phyloP scores from a whole-genome alignment of 1,284 basidiomycete species.

The Tranzscheliella williamsii region DNA sequence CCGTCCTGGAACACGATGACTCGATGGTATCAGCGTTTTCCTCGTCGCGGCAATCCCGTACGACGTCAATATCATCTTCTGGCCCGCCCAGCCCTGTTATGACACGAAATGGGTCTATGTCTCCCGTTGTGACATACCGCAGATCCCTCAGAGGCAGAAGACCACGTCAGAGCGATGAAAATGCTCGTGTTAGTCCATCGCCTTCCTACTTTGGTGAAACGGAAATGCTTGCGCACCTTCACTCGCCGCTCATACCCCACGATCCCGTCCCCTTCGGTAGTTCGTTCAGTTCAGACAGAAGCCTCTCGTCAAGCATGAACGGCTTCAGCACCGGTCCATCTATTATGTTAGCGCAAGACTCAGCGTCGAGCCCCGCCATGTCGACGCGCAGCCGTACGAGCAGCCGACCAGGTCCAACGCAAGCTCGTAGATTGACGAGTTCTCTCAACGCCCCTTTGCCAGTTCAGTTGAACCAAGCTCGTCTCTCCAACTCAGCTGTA shows the following conservation, averaged over 20 bases:
- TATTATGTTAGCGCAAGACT: constrained; percentile 8
- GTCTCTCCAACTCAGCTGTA: too few relatives aligned
- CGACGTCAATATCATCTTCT: constrained; percentile 14
- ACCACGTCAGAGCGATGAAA: constrained; percentile 30
- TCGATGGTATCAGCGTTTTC: constrained; percentile 1
- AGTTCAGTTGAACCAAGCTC: too few relatives aligned
- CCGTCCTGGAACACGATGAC: constrained; percentile 26
- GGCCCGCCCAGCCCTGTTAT: constrained; percentile 19
- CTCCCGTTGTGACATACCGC: constrained; percentile 19
- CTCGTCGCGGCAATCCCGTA: constrained; percentile 18
- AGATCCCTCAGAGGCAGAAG: constrained; percentile 16
- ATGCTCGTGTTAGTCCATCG: constrained; percentile 20
- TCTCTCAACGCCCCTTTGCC: constrained; percentile 21
- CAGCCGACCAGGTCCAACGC: constrained; percentile 14
- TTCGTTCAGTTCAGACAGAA: constrained; percentile 1
- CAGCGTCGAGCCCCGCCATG: constrained; percentile 30
- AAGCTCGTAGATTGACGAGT: constrained; percentile 17
- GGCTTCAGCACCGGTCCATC: constrained; percentile 14
- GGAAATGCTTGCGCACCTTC: constrained; percentile 13
- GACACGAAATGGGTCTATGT: constrained; percentile 25
- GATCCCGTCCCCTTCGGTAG: constrained; percentile 8
- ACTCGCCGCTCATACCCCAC: constrained; percentile 7
- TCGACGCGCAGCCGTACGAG: constrained; percentile 34
- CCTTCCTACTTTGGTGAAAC: constrained; percentile 29
- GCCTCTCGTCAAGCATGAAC: constrained; percentile 15